Evolutionary conservation across 257 asterid genomes (phyloP), one percentile per base, ranked within the genome.

Genomic region (Nicotiana knightiana): DNA sequence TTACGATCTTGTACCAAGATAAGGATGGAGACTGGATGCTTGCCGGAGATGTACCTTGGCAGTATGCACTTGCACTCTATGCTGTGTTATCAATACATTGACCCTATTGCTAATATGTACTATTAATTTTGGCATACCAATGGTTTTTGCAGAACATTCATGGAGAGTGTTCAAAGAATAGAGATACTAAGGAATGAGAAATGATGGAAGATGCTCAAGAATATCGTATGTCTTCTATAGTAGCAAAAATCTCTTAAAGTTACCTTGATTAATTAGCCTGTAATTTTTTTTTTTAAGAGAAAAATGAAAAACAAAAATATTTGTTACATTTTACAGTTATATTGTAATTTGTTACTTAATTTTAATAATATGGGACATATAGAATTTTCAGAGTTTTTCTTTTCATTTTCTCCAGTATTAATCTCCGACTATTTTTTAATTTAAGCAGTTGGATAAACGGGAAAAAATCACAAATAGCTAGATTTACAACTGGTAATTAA

Each of bases 21-120:
- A 90, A 73, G 84, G 86, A 89, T 58, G 93, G 93, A 84, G 88
- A 87, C 51, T 89, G 97, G 94, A 80, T 90, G 90, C 87, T 88
- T 15, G 90, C 87, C 8, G 94, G 94, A 80, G 93, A 90, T 84
- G 91, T 87, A 78, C 93, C 94, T 51, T 90, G 96, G 94, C 85
- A 85, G 94, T 92, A 83, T 54, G 93, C 73, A 65, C 46, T 11
- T 39, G 13, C 63, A 51, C 15, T 24, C 24, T 67, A 59, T 16
- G 32, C 6, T 83, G 0, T 26, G 37, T 73, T 43, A 7, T 58
- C 67, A 58, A 58, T 9, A 8, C 58, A 17, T 26, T 26, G 32
- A 80, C 8, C 8, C 6, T 64, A 65, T 46, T 33, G 12, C 33
- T 30, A 64, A 5, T 80, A 37, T 10, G 1, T 79, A 21, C 24